These are phyloP conservation scores for Rosa multiflora DNA, from an alignment of 306 rosid species.

Conservation along the genomic window DNA sequence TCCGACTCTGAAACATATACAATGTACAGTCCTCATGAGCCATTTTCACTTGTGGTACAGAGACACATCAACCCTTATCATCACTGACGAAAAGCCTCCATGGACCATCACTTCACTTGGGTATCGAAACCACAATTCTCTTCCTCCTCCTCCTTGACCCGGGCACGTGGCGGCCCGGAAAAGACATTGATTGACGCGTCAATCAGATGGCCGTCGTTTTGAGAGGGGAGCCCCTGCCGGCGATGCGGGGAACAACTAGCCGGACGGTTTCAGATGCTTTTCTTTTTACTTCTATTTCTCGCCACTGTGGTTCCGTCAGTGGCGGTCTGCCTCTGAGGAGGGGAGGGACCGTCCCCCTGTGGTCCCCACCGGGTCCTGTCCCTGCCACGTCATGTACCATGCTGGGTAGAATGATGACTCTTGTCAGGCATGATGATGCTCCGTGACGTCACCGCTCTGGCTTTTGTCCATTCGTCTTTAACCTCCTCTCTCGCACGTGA, in stretches of 20 bases:
- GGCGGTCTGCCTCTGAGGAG: constrained; percentile 16
- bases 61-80: background rate
- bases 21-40: background rate
- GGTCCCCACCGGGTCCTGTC: background rate
- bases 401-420: constrained; percentile 30
- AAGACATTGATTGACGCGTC: constrained; percentile 21
- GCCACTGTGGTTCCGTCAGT: background rate
- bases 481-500: background rate
- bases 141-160: background rate
- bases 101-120: constrained; percentile 18
- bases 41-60: constrained; percentile 7
- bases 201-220: constrained; percentile 31
- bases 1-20: too few relatives aligned
- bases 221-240: constrained; percentile 17
- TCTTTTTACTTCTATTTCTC: background rate
- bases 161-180: constrained; percentile 9
- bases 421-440: constrained; percentile 32
- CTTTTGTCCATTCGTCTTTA: background rate
- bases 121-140: constrained; percentile 6
- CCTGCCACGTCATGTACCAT: constrained; percentile 24
- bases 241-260: constrained; percentile 23
- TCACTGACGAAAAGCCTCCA: background rate
- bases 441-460: constrained; percentile 8
- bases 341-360: constrained; percentile 15
- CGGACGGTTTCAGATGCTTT: constrained; percentile 24